These are phyloP conservation scores for Singerocomus inundabilis DNA, from an alignment of 1,284 basidiomycete species.

Conservation along the genomic window DNA sequence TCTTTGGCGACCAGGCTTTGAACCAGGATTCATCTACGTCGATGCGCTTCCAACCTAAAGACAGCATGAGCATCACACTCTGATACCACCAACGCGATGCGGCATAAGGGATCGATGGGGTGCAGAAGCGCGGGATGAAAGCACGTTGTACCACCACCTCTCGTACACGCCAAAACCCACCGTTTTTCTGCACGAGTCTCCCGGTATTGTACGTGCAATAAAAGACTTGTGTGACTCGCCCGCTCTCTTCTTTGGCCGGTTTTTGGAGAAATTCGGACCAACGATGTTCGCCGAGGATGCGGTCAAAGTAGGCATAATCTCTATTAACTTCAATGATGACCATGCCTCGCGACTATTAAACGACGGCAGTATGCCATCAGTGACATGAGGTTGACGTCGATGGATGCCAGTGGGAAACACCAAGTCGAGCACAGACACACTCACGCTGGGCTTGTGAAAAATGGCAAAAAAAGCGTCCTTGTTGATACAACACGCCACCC, in stretches of 20 bases:
- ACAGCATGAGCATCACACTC: neutral
- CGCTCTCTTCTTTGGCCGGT: conserved; percentile 44
- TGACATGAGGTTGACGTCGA: neutral
- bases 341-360: conserved; percentile 56
- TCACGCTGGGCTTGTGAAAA: conserved; percentile 61
- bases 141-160: neutral
- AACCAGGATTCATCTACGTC: conserved; percentile 57
- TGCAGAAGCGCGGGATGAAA: neutral
- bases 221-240: conserved; percentile 48
- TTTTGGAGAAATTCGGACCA: conserved; percentile 55
- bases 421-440: conserved; percentile 19
- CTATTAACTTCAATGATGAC: conserved; percentile 60
- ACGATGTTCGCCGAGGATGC: conserved; percentile 60
- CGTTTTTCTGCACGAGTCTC: conserved; percentile 45
- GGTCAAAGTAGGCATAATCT: conserved; percentile 37
- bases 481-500: conserved; percentile 61
- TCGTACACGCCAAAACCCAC: conserved; percentile 27
- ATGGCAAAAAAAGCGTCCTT: conserved; percentile 49
- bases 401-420: neutral
- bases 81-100: neutral
- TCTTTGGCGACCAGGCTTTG: conserved; percentile 42
- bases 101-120: neutral
- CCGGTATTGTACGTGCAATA: conserved; percentile 48
- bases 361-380: conserved; percentile 5
- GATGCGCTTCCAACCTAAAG: conserved; percentile 62